Evolutionary conservation across 805 yeast genomes (phyloP), one percentile per base, ranked within the genome.

Genomic region (Vanderwaltozyma tropicalis): DNA sequence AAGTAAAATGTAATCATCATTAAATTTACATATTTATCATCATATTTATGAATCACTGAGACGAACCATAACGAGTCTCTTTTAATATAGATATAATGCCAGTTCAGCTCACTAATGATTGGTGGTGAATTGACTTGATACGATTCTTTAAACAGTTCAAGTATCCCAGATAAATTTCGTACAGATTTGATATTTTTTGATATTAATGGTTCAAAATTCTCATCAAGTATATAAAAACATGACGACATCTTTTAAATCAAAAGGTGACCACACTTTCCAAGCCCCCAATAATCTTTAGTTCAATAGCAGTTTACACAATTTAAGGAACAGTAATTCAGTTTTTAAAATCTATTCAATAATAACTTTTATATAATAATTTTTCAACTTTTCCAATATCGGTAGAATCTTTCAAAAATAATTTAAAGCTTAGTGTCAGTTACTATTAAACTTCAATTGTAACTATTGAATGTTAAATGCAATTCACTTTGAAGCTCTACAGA

Each of bases 201-300:
- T 30, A 55, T 38, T 26, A 56, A 40, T 1, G 53, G 53, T n/a
- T 55, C 53, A 18, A 53, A 42, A 32, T 42, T 39, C 42, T 58
- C 63, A 43, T 53, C 58, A 17, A 57, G 41, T 22, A 58, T 49
- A 33, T 42, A 50, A 8, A 53, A 35, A 39, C 55, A 46, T 31
- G 58, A 53, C 26, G 53, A 44, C 58, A 53, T 53, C 6, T 31
- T 26, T 25, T 12, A 19, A 10, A 7, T 7, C 10, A 21, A 21
- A 7, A 21, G 6, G 24, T 10, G 10, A 10, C 24, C n/a, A 8
- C 28, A 8, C 25, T 8, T 11, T 6, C 11, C 31, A 14, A 26
- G 14, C n/a, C 11, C 3, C 25, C 16, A 3, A 30, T 12, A 19
- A 12, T 13, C 6, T 9, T 17, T 17, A 6, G 32, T 12, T 9